Evolutionary conservation across 768 basidiomycete genomes (phyloP).

Genomic region (Panaeolus papilionaceus): DNA sequence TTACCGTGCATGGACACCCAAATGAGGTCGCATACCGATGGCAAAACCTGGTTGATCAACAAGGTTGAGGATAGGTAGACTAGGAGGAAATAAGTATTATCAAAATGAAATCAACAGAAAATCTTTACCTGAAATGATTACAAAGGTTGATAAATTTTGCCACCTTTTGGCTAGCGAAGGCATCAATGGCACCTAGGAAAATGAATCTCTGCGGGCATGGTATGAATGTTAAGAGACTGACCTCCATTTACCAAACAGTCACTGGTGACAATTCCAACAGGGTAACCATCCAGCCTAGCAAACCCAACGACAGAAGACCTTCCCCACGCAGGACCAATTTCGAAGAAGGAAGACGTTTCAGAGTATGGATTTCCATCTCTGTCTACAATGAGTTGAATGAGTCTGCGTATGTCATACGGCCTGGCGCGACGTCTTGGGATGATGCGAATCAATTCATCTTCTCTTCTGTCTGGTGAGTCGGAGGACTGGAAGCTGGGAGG

Average conservation of each 20-base stretch:
- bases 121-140: slow-evolving; percentile 44
- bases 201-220: not conserved
- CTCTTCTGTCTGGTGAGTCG: slow-evolving; percentile 37
- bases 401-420: slow-evolving; percentile 42
- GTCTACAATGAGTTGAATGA: slow-evolving; percentile 43
- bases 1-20: not conserved
- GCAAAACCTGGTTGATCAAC: slow-evolving; percentile 50
- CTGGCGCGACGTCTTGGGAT: slow-evolving; percentile 43
- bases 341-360: slow-evolving; percentile 38
- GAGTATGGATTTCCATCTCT: slow-evolving; percentile 25
- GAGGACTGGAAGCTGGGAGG: slow-evolving; percentile 34
- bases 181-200: slow-evolving; percentile 43
- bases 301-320: slow-evolving; percentile 44
- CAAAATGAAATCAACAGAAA: not conserved
- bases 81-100: slow-evolving; percentile 18
- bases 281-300: slow-evolving; percentile 41
- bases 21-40: slow-evolving; percentile 31
- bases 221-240: slow-evolving; percentile 20
- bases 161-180: slow-evolving; percentile 46
- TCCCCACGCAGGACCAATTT: slow-evolving; percentile 46
- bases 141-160: slow-evolving; percentile 44
- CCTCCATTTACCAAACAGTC: slow-evolving; percentile 47
- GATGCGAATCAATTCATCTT: slow-evolving; percentile 41
- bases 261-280: slow-evolving; percentile 43
- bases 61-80: slow-evolving; percentile 45